phyloP scores from a whole-genome alignment of 441 rosid genomes.

The Monsonia emarginata region DNA sequence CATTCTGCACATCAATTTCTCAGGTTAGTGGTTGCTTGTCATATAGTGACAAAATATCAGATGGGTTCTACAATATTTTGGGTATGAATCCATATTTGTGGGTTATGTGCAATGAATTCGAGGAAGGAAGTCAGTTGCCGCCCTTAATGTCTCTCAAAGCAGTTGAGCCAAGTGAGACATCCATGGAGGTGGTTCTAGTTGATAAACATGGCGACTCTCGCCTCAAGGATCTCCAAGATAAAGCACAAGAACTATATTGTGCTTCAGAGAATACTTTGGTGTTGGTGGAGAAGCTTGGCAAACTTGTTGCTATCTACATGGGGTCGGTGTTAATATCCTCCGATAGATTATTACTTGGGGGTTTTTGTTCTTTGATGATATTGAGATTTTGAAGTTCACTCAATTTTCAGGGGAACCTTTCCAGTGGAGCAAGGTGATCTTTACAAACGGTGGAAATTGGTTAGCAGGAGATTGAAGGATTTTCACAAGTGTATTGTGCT shows the following conservation, averaged over 20 bases:
- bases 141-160: constrained; percentile 56
- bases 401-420: constrained; percentile 53
- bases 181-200: constrained; percentile 82
- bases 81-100: constrained; percentile 91
- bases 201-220: constrained; percentile 63
- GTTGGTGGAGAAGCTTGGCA: constrained; percentile 73
- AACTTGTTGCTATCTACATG: constrained; percentile 80
- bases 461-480: constrained; percentile 59
- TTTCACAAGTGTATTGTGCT: constrained; percentile 62
- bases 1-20: constrained; percentile 12
- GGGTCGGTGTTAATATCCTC: constrained; percentile 37
- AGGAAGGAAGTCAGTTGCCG: constrained; percentile 61
- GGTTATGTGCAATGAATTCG: constrained; percentile 72
- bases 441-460: constrained; percentile 61
- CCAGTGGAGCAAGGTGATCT: constrained; percentile 76
- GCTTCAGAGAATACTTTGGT: constrained; percentile 58
- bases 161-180: constrained; percentile 57
- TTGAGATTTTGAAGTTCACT: constrained; percentile 16
- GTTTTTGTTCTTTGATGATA: background rate
- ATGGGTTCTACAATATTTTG: constrained; percentile 83
- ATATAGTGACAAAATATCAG: constrained; percentile 66
- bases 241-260: constrained; percentile 68
- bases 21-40: constrained; percentile 91
- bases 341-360: background rate
- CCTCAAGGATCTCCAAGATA: constrained; percentile 70